Conservation (phyloP, 2,329 filamentous ascomycete genomes). For the Aspergillus alliaceus region DNA sequence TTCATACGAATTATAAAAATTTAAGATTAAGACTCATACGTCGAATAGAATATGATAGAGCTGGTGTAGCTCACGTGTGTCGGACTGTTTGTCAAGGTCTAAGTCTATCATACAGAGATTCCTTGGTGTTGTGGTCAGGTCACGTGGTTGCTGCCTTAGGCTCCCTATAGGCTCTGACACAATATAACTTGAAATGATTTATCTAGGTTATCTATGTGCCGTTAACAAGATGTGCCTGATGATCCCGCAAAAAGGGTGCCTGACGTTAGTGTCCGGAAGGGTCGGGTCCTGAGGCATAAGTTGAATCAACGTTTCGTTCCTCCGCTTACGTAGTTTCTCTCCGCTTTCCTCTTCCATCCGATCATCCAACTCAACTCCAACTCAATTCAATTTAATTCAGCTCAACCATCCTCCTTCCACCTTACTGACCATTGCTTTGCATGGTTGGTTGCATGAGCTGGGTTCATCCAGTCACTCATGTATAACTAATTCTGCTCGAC, state of each 20-base stretch:
- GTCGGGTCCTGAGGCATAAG: not conserved
- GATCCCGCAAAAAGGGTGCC: conserved; percentile 16
- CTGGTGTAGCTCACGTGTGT: too few relatives aligned
- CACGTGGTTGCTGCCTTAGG: too few relatives aligned
- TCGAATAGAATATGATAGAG: not conserved
- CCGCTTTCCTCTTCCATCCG: not conserved
- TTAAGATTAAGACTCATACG: too few relatives aligned
- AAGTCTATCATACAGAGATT: too few relatives aligned
- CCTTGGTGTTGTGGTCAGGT: too few relatives aligned
- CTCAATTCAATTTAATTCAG: not conserved
- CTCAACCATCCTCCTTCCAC: not conserved
- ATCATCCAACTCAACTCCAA: not conserved
- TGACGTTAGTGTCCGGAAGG: conserved; percentile 18
- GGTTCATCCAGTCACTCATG: not conserved
- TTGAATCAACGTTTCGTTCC: not conserved
- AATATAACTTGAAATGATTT: too few relatives aligned
- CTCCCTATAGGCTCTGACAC: too few relatives aligned
- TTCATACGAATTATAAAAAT: too few relatives aligned
- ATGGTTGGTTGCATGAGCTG: not conserved
- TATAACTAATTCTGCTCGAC: not conserved
- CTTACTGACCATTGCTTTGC: not conserved
- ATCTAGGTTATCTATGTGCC: too few relatives aligned
- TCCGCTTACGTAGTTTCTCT: conserved; percentile 14
- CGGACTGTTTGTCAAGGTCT: too few relatives aligned
- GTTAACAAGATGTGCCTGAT: not conserved